A percentile compares a stretch with the other conserved stretches of the same genome.
Conservation (phyloP, 2,329 filamentous ascomycete genomes). For the Cytospora schulzeri region DNA sequence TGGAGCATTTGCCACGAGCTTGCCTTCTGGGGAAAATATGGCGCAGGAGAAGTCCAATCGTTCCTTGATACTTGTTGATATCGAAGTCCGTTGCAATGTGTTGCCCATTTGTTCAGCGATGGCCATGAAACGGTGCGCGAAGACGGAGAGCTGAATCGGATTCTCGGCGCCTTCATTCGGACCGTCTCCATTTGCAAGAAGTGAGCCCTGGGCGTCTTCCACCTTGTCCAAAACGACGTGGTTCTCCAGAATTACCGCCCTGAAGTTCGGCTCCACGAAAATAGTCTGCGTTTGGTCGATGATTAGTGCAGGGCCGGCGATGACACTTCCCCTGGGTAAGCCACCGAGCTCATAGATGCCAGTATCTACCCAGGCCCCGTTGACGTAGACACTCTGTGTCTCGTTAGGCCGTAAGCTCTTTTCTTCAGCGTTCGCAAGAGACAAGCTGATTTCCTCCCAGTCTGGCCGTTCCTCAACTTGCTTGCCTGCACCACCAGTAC, state of each 20-base stretch:
- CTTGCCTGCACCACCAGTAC: slow-evolving; percentile 32
- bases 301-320: slow-evolving; percentile 21
- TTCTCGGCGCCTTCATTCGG: slow-evolving; percentile 32
- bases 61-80: slow-evolving; percentile 52
- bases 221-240: slow-evolving; percentile 30
- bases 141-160: slow-evolving; percentile 56
- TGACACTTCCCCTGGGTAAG: slow-evolving; percentile 28
- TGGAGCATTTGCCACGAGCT: slow-evolving; percentile 45
- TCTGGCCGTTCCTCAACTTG: slow-evolving; percentile 27
- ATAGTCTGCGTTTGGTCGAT: slow-evolving; percentile 39
- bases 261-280: slow-evolving; percentile 33
- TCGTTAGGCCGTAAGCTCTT: slow-evolving; percentile 20
- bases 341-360: slow-evolving; percentile 35
- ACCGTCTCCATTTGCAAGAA: too few species aligned
- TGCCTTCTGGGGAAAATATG: slow-evolving; percentile 44
- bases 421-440: slow-evolving; percentile 9
- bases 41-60: slow-evolving; percentile 48
- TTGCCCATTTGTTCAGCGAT: slow-evolving; percentile 62
- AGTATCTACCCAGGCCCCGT: slow-evolving; percentile 33
- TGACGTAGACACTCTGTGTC: slow-evolving; percentile 36
- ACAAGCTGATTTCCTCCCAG: slow-evolving; percentile 25
- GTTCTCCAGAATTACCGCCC: slow-evolving; percentile 34
- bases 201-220: not conserved
- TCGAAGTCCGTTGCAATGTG: slow-evolving; percentile 56
- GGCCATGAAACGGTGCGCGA: slow-evolving; percentile 60